phyloP scores from a whole-genome alignment of 352 stramenopile species.

The Phytophthora nicotianae region DNA sequence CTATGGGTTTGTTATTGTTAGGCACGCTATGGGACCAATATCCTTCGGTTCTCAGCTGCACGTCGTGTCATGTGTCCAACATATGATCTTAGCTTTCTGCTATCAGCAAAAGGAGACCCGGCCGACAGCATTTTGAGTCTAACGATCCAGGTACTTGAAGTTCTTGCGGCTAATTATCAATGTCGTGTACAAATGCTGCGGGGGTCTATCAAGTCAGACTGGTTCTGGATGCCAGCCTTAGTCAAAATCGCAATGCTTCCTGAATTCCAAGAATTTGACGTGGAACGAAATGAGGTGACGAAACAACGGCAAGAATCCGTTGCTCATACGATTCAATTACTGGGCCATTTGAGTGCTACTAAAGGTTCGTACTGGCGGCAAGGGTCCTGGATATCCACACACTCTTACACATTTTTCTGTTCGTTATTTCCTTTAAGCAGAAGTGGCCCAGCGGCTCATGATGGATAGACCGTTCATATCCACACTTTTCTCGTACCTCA shows the following conservation, averaged over 20 bases:
- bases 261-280: neutral
- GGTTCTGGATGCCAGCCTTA: constrained; percentile 18
- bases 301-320: neutral
- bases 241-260: neutral
- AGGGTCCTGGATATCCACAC: neutral
- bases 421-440: constrained; percentile 5
- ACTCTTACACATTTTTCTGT: neutral
- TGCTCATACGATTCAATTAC: constrained; percentile 10
- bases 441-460: constrained; percentile 16
- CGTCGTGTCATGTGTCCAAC: constrained; percentile 11
- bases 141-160: constrained; percentile 12
- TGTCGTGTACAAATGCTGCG: constrained; percentile 24
- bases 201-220: constrained; percentile 13
- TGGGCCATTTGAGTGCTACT: constrained; percentile 23
- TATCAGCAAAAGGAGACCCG: constrained; percentile 10
- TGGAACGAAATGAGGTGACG: neutral
- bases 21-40: constrained; percentile 21
- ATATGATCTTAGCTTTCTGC: constrained; percentile 7
- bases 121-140: constrained; percentile 3
- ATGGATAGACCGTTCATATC: constrained; percentile 13
- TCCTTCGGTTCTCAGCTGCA: constrained; percentile 22
- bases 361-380: constrained; percentile 14
- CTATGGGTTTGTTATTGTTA: constrained; percentile 2
- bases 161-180: constrained; percentile 18
- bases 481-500: constrained; percentile 18